Percentiles rank a stretch among this genome's conserved stretches.
Evolutionary conservation across 208 protist species (phyloP).

Genomic region (Wallacemonas sp.): DNA sequence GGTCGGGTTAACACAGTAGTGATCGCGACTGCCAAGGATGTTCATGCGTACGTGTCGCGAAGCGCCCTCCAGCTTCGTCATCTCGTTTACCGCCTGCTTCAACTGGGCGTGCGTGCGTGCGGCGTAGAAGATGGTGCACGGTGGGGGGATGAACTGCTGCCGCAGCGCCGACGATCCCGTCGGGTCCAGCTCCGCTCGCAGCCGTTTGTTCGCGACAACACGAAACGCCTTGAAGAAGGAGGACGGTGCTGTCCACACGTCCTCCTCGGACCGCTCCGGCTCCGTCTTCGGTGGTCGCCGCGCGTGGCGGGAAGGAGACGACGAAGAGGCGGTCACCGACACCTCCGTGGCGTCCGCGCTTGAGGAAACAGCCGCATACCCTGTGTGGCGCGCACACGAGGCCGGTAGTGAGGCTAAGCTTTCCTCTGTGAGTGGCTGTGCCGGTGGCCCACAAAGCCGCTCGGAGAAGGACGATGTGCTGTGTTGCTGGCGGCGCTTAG

Average conservation of each 20-base stretch:
- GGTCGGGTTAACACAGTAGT: conserved; percentile 93
- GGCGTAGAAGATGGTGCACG: conserved; percentile 92
- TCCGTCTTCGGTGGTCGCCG: too few species aligned
- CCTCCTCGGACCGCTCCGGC: conserved; percentile 4
- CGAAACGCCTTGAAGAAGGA: conserved; percentile 67
- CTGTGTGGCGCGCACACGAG: too few species aligned
- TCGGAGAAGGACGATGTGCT: not conserved
- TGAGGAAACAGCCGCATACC: too few species aligned
- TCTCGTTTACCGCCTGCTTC: conserved; percentile 92
- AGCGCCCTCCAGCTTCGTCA: conserved; percentile 65
- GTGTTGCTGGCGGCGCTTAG: conserved; percentile 17
- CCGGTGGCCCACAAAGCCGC: not conserved
- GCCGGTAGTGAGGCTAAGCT: not conserved
- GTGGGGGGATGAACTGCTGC: conserved; percentile 41
- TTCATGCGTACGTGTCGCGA: conserved; percentile 69
- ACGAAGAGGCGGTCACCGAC: too few species aligned
- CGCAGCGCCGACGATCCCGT: conserved; percentile 50
- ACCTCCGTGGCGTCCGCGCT: not conserved
- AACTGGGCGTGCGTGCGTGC: conserved; percentile 97
- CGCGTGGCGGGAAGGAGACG: too few species aligned
- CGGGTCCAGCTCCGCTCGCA: conserved; percentile 50
- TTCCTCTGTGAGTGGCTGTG: not conserved
- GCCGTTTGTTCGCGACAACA: conserved; percentile 23
- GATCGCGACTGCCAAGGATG: conserved; percentile 93
- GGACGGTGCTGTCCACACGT: conserved; percentile 27